These are phyloP conservation scores for Jamesozyma spencerorum DNA, from an alignment of 805 yeast species.

Conservation along the genomic window DNA sequence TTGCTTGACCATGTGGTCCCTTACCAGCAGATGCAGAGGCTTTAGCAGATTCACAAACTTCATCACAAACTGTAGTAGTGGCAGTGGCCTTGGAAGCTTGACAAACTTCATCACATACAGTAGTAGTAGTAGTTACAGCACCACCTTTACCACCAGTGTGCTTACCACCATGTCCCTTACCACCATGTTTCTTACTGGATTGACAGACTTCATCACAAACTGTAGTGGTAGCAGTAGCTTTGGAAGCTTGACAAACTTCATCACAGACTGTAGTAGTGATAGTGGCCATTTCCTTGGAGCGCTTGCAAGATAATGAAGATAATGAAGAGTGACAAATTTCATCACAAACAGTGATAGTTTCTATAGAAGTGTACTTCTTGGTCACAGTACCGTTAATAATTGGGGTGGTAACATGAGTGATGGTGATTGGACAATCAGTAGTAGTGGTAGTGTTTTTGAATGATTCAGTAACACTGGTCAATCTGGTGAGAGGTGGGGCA, in stretches of 20 bases:
- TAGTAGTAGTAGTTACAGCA: constrained; percentile 5
- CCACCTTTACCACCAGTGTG: too few relatives aligned
- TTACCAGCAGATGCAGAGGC: constrained; percentile 3
- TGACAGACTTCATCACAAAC: too few relatives aligned
- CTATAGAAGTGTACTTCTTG: neutral
- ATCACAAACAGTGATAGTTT: constrained; percentile 9
- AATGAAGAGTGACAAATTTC: constrained; percentile 8
- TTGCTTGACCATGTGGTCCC: neutral
- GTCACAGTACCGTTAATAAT: neutral
- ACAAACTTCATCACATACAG: constrained; percentile 10
- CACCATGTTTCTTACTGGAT: constrained; percentile 3
- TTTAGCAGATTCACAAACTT: too few relatives aligned
- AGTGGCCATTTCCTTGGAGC: neutral
- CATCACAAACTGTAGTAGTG: too few relatives aligned
- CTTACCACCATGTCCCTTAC: neutral
- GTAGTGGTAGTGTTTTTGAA: neutral
- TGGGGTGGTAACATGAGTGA: constrained; percentile 5
- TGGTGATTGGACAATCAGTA: neutral
- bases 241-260: constrained; percentile 8
- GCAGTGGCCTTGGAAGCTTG: neutral
- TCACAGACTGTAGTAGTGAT: constrained; percentile 7
- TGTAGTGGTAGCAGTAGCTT: too few relatives aligned
- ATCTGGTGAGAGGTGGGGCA: neutral
- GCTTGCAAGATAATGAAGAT: constrained; percentile 4
- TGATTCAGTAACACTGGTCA: neutral